Base-by-base conservation (phyloP, 2,329 filamentous ascomycete genomes). In the Fusarium haematococcum region DNA sequence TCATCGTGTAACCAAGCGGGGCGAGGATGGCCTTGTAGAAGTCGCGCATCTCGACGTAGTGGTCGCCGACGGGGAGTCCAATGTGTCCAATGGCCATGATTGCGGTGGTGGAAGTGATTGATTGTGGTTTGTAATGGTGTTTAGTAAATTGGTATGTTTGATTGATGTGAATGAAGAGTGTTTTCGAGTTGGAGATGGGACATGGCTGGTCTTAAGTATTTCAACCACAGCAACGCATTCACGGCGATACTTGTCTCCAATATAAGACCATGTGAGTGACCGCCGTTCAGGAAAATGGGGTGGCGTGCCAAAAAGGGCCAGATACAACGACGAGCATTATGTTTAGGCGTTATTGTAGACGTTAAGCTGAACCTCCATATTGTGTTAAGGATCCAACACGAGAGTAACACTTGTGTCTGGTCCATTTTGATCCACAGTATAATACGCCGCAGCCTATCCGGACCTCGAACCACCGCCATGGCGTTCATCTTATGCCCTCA, bases 1-100 rank as follows among this genome's bases (percentile, higher is more conserved):
- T 62, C 63, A 79, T 61, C 3, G 71, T 67, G 58, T 79, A 79
- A 41, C 78, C 77, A 4, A 79, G 70, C 6, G 78, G 77, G 2
- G 72, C 65, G 60, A 79, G 77, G 6, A 77, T 59, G 54, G 78
- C 75, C 35, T 73, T 76, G 71, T 79, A 79, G 37, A 79, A 79
- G 72, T 79, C 76, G 0, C 77, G 76, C 78, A 79, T 79, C 48
- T 73, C 71, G 43, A 33, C 59, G 66, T 75, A 79, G 74, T 78
- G 68, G 10, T 77, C 66, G 45, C 78, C 78, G 32, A 74, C 71
- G 23, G 78, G 63, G 57, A 79, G 69, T 32, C 69, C 70, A 30
- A 79, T 45, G 67, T 79, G 78, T 9, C 57, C 43, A 57, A 79
- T 60, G 37, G 63, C 63, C 76, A 78, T 78, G 20, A n/a, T 73